Evolutionary conservation across 1,284 basidiomycete genomes (phyloP).

Genomic region (Wolfiporia cocos): DNA sequence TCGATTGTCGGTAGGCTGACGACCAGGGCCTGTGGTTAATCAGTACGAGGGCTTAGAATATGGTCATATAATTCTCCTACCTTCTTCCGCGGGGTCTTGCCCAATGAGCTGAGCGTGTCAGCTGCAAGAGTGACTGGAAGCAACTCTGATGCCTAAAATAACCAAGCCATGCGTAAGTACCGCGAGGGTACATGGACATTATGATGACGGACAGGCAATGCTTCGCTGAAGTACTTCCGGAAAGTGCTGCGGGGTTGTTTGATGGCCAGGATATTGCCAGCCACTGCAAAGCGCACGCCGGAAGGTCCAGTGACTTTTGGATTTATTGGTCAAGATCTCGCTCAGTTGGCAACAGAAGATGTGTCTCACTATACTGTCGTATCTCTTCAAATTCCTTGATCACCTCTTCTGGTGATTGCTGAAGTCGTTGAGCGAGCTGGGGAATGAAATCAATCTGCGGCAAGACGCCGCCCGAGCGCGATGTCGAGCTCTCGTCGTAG

Average conservation of each 20-base stretch:
- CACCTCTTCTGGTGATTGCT: slow-evolving; percentile 69
- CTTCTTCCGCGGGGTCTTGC: slow-evolving; percentile 68
- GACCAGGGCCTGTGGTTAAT: slow-evolving; percentile 75
- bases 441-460: slow-evolving; percentile 80
- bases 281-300: slow-evolving; percentile 82
- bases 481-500: slow-evolving; percentile 71
- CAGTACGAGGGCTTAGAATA: neutral
- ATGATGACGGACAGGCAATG: slow-evolving; percentile 51
- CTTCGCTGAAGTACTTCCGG: slow-evolving; percentile 60
- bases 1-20: slow-evolving; percentile 93
- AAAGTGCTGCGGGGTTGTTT: slow-evolving; percentile 70
- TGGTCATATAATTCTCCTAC: slow-evolving; percentile 28
- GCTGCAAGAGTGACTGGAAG: slow-evolving; percentile 63
- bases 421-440: slow-evolving; percentile 65
- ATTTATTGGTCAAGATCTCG: no score
- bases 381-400: slow-evolving; percentile 73
- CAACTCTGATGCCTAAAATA: slow-evolving; percentile 41
- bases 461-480: slow-evolving; percentile 67
- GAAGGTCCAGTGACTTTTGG: slow-evolving; percentile 70
- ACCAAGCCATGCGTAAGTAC: slow-evolving; percentile 3
- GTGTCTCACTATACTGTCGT: slow-evolving; percentile 56
- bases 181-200: neutral
- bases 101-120: slow-evolving; percentile 73
- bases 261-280: slow-evolving; percentile 77
- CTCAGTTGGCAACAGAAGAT: no score